Evolutionary conservation across 257 asterid species (phyloP).

Genomic region (Jacaranda copaia): DNA sequence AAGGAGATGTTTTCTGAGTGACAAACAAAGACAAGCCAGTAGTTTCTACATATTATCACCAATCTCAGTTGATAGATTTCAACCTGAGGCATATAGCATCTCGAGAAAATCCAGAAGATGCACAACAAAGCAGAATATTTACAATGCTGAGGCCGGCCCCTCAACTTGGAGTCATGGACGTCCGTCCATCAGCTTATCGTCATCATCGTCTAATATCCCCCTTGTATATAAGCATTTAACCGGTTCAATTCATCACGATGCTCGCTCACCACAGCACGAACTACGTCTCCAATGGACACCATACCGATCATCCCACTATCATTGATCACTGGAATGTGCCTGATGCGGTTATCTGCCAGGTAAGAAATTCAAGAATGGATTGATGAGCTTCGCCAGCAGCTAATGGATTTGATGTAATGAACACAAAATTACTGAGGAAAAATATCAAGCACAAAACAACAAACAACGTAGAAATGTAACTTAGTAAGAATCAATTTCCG

Average conservation of each 20-base stretch:
- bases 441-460: too few species aligned
- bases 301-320: slow-evolving; percentile 81
- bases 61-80: slow-evolving; percentile 25
- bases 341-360: slow-evolving; percentile 79
- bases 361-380: slow-evolving; percentile 10
- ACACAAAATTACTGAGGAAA: too few species aligned
- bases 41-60: slow-evolving; percentile 24
- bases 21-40: slow-evolving; percentile 16
- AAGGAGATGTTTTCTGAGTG: not conserved
- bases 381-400: not conserved
- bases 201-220: slow-evolving; percentile 75
- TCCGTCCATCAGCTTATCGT: slow-evolving; percentile 30
- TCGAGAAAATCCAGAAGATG: slow-evolving; percentile 37
- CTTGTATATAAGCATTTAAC: slow-evolving; percentile 82
- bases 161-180: not conserved
- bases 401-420: too few species aligned
- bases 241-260: slow-evolving; percentile 85
- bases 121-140: slow-evolving; percentile 46
- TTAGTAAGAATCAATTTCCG: too few species aligned
- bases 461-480: too few species aligned
- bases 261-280: slow-evolving; percentile 94
- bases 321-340: slow-evolving; percentile 86
- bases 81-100: slow-evolving; percentile 37
- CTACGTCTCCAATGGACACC: slow-evolving; percentile 97
- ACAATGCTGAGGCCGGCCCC: slow-evolving; percentile 42